Evolutionary conservation across 2,329 filamentous ascomycete species (phyloP).

Genomic region (Curvularia sp.): DNA sequence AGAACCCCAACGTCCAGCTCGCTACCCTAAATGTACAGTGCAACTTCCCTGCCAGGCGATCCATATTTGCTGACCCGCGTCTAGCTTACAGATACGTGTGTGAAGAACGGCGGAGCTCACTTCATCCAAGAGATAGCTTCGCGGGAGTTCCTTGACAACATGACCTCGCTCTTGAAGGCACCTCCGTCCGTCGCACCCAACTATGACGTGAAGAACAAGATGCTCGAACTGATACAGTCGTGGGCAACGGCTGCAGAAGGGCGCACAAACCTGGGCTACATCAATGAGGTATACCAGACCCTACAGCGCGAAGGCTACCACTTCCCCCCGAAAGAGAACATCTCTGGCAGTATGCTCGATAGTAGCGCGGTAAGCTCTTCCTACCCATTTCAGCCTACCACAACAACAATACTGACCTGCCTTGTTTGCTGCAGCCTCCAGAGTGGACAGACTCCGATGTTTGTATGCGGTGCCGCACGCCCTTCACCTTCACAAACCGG

Average conservation of each 20-base stretch:
- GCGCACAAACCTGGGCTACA: conserved; percentile 81
- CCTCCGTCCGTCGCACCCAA: conserved; percentile 78
- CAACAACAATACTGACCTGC: conserved; percentile 2
- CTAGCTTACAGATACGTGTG: conserved; percentile 93
- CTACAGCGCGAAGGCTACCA: conserved; percentile 85
- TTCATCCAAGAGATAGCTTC: conserved; percentile 96
- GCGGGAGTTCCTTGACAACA: conserved; percentile 97
- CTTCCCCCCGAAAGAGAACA: conserved; percentile 85
- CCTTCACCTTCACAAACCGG: conserved; percentile 96
- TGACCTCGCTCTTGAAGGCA: conserved; percentile 86
- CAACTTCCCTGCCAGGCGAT: background rate
- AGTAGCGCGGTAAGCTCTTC: conserved; percentile 79
- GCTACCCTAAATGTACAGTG: conserved; percentile 84
- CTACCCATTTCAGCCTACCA: background rate
- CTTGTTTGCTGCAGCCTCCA: conserved; percentile 68
- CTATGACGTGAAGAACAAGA: conserved; percentile 84
- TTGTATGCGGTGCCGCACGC: conserved; percentile 94
- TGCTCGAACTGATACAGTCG: conserved; percentile 89
- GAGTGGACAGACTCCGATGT: conserved; percentile 99
- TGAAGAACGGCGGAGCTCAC: conserved; percentile 96
- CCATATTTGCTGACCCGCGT: conserved; percentile 18
- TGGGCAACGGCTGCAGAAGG: conserved; percentile 92
- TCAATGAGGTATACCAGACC: conserved; percentile 83
- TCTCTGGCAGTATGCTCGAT: conserved; percentile 97
- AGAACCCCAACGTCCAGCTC: conserved; percentile 96